Evolutionary conservation across 2,329 filamentous ascomycete genomes (phyloP).

Genomic region (Fusarium penzigii): DNA sequence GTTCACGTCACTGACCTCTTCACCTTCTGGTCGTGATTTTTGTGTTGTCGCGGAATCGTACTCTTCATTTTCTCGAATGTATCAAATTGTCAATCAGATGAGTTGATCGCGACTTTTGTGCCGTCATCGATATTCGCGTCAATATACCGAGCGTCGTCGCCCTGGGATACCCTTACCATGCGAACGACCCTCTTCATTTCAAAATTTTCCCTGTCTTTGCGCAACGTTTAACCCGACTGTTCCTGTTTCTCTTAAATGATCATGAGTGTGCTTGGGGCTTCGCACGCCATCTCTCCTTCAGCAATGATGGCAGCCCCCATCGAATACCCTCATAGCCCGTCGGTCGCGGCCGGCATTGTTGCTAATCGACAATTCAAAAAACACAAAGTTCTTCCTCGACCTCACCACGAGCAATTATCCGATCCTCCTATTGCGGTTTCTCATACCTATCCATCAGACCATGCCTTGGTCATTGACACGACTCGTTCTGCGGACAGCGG

Average conservation of each 20-base stretch:
- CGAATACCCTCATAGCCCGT: constrained; percentile 30
- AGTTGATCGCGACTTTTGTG: constrained; percentile 16
- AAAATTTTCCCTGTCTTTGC: background rate
- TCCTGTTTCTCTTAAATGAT: constrained; percentile 1
- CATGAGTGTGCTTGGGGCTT: constrained; percentile 31
- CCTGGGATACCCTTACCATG: constrained; percentile 24
- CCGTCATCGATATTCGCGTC: constrained; percentile 5
- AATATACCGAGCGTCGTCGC: constrained; percentile 17
- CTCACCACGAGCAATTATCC: constrained; percentile 28
- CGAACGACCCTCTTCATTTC: constrained; percentile 9
- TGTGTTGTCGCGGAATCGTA: constrained; percentile 9
- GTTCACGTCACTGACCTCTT: constrained; percentile 17
- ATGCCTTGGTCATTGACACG: constrained; percentile 32
- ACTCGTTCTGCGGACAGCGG: constrained; percentile 24
- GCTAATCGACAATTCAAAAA: constrained; percentile 46
- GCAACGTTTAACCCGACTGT: background rate
- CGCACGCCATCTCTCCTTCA: constrained; percentile 30
- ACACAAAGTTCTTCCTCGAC: constrained; percentile 46
- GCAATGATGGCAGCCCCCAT: constrained; percentile 36
- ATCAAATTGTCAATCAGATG: constrained; percentile 18
- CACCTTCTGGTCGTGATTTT: constrained; percentile 13
- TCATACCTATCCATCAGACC: constrained; percentile 19
- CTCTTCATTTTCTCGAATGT: constrained; percentile 26
- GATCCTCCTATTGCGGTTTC: constrained; percentile 27
- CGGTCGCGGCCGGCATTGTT: constrained; percentile 28